Base-by-base conservation (phyloP, 306 rosid genomes). In the Purshia tridentata region DNA sequence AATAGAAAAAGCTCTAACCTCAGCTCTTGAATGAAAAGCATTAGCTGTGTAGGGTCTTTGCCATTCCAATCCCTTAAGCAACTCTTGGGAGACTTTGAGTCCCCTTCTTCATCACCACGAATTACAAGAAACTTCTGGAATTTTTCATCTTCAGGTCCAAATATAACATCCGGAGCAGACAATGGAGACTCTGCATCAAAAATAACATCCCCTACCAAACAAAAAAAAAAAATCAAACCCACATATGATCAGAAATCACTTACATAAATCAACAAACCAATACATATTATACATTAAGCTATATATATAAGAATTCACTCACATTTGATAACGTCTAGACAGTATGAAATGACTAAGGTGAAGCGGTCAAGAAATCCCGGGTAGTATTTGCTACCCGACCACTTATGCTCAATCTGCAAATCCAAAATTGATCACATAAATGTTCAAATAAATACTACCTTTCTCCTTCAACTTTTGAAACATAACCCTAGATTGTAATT, bases 261-360 rank as follows among this genome's bases (percentile, higher is more conserved):
- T 1, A 62, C 22, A 22, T 10, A 23, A 22, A 44, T 8, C 22
- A 14, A 56, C 49, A 9, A 29, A 19, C 5, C 52, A n/a, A 23
- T 57, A 15, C 35, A 29, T 29, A 29, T 29, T 29, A 29, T n/a
- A 47, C 44, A 58, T 7, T n/a, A 51, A 76, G 48, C 39, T 0
- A 42, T 39, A 22, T 10, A 5, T 41, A 37, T 11, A 57, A 65
- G 6, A 61, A 44, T 47, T 45, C 67, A 77, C 83, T 81, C 69
- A 91, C 99, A 94, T 82, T 77, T 91, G 73, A 94, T 82, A 84
- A 78, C 82, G 78, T 95, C 99, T 49, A 95, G 84, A 81, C 99
- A 95, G 71, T 88, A 90, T 0, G 99, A 96, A 39, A 95, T 86
- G 73, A 78, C 86, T 73, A 95, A 70, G 14, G 96, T 86, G 89